Evolutionary conservation across 2,329 filamentous ascomycete species (phyloP).

Genomic region (Penicillium sp.): DNA sequence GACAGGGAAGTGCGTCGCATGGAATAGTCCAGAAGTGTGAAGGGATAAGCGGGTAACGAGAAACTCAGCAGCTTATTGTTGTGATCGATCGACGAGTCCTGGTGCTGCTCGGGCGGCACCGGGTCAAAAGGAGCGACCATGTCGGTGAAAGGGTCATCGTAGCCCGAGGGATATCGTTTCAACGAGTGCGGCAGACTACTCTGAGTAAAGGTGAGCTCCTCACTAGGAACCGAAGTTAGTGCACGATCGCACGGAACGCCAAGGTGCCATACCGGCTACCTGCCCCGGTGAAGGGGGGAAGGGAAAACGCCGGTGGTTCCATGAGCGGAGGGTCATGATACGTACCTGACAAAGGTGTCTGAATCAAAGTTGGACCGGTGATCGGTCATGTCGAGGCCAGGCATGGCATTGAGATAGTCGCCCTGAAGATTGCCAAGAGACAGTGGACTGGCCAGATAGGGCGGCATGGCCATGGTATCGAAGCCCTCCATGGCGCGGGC

Average conservation of each 20-base stretch:
- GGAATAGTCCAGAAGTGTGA: constrained; percentile 59
- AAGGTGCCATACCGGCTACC: too few relatives aligned
- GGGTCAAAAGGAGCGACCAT: constrained; percentile 45
- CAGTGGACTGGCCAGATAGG: constrained; percentile 59
- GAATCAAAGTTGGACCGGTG: constrained; percentile 60
- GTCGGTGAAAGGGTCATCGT: constrained; percentile 54
- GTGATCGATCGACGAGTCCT: constrained; percentile 60
- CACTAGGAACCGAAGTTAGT: constrained; percentile 31
- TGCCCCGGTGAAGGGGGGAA: too few relatives aligned
- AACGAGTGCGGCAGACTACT: constrained; percentile 40
- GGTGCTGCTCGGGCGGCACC: constrained; percentile 46
- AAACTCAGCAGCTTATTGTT: constrained; percentile 74
- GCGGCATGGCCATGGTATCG: constrained; percentile 59
- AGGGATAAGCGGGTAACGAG: constrained; percentile 61
- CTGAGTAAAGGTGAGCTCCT: constrained; percentile 52
- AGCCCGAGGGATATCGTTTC: constrained; percentile 51
- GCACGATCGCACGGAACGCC: background rate
- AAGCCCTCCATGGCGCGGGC: constrained; percentile 53
- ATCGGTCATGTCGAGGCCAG: constrained; percentile 55
- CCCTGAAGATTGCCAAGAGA: constrained; percentile 53
- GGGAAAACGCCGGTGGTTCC: too few relatives aligned
- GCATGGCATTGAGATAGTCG: constrained; percentile 50
- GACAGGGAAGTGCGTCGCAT: constrained; percentile 56
- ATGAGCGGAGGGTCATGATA: background rate
- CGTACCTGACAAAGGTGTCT: constrained; percentile 60